Conservation (phyloP, 495 filamentous ascomycete species). For the Saxophila tyrrhenica region DNA sequence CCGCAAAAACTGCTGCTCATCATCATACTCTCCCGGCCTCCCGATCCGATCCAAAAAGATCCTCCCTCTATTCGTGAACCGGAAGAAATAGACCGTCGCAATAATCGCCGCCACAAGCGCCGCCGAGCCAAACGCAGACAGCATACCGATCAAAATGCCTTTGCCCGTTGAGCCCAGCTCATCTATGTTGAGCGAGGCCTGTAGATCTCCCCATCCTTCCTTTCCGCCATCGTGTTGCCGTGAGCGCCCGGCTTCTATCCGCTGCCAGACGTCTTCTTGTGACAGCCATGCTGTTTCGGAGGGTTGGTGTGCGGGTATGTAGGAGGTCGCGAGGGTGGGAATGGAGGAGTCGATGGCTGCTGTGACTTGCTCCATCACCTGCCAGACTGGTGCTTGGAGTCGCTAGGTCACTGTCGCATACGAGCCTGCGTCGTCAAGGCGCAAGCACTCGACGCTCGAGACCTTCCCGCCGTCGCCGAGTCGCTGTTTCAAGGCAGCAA, state of each 20-base stretch:
- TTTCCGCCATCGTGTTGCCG: background rate
- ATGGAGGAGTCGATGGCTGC: slow-evolving; percentile 4
- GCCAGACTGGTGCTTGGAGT: background rate
- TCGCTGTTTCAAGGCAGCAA: background rate
- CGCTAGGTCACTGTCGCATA: background rate
- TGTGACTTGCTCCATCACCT: slow-evolving; percentile 13
- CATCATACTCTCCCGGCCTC: slow-evolving; percentile 90
- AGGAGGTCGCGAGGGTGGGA: slow-evolving; percentile 15
- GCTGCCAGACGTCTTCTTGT: background rate
- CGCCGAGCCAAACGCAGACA: slow-evolving; percentile 94
- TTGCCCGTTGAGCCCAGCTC: slow-evolving; percentile 44
- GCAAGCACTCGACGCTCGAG: background rate
- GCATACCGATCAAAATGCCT: slow-evolving; percentile 86
- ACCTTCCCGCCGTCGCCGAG: background rate
- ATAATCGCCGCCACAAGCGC: slow-evolving; percentile 70
- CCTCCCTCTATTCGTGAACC: slow-evolving; percentile 75
- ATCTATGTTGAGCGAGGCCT: background rate
- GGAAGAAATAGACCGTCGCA: slow-evolving; percentile 83
- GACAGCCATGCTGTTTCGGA: background rate
- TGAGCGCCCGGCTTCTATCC: background rate
- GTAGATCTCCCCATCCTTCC: background rate
- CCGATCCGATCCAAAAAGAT: slow-evolving; percentile 92
- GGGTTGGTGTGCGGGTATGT: slow-evolving; percentile 2
- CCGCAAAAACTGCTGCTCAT: slow-evolving; percentile 81
- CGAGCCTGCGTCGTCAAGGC: background rate